A percentile compares a stretch with the other conserved stretches of the same genome.
These are phyloP conservation scores for Wickerhamomyces silvicola DNA, from an alignment of 805 yeast species.

Conservation along the genomic window DNA sequence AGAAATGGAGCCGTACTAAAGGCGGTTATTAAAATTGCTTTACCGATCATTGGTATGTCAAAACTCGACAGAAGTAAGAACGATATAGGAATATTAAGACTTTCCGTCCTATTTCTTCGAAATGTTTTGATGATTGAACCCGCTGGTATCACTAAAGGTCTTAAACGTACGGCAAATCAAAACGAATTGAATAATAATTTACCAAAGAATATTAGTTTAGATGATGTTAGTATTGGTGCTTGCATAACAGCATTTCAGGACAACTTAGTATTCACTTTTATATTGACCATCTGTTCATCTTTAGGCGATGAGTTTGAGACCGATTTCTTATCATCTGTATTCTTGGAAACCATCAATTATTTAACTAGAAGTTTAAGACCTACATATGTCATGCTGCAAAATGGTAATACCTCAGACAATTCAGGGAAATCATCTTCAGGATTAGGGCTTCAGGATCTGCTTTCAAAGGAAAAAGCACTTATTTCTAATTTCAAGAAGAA, in stretches of 20 bases:
- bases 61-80: constrained; percentile 54
- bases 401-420: not conserved
- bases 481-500: constrained; percentile 41
- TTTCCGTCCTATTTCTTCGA: constrained; percentile 68
- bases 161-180: constrained; percentile 30
- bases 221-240: constrained; percentile 61
- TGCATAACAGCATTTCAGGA: constrained; percentile 53
- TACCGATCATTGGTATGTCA: constrained; percentile 49
- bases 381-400: constrained; percentile 10
- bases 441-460: constrained; percentile 29
- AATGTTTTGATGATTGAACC: constrained; percentile 78
- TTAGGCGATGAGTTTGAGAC: constrained; percentile 59
- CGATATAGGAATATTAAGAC: constrained; percentile 65
- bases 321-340: constrained; percentile 50
- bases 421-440: not conserved
- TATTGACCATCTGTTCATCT: constrained; percentile 65
- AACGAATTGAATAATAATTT: constrained; percentile 28
- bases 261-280: constrained; percentile 66
- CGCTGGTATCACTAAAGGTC: constrained; percentile 44
- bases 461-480: constrained; percentile 55
- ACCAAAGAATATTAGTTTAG: constrained; percentile 51
- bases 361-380: constrained; percentile 51
- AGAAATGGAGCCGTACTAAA: constrained; percentile 57
- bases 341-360: constrained; percentile 65
- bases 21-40: constrained; percentile 62